Evolutionary conservation across 257 asterid species (phyloP).

Genomic region (Solanum sitiens): DNA sequence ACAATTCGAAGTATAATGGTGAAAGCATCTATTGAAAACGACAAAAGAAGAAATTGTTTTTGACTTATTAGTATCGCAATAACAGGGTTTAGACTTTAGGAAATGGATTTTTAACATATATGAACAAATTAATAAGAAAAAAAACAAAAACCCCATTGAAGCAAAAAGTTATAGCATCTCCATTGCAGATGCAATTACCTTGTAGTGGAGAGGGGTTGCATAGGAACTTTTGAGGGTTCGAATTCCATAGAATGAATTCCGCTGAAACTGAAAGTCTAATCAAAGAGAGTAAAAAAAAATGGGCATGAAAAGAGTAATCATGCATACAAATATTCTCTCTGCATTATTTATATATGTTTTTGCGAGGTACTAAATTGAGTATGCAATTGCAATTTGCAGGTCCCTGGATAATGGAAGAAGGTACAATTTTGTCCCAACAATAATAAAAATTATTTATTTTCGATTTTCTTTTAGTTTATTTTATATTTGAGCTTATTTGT

Average conservation of each 20-base stretch:
- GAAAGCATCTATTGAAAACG: background rate
- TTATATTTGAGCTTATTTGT: no score
- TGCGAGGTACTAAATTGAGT: background rate
- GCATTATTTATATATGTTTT: no score
- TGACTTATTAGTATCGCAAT: background rate
- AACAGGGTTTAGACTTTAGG: background rate
- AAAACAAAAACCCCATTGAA: background rate
- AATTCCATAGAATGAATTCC: background rate
- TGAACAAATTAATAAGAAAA: background rate
- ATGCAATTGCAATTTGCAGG: background rate
- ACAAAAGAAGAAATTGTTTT: background rate
- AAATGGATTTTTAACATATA: background rate
- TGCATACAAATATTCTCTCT: background rate
- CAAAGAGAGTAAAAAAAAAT: background rate
- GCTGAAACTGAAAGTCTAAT: background rate
- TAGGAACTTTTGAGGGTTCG: background rate
- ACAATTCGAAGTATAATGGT: background rate
- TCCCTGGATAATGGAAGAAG: background rate
- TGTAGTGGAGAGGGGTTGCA: background rate
- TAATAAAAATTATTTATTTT: background rate
- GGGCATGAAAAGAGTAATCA: background rate
- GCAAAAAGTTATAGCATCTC: background rate
- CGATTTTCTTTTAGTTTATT: no score
- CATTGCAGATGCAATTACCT: background rate
- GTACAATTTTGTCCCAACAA: background rate